Percentiles rank a stretch among this genome's conserved stretches.
These are phyloP conservation scores for Cytospora schulzeri DNA, from an alignment of 2,329 filamentous ascomycete species.

Conservation along the genomic window DNA sequence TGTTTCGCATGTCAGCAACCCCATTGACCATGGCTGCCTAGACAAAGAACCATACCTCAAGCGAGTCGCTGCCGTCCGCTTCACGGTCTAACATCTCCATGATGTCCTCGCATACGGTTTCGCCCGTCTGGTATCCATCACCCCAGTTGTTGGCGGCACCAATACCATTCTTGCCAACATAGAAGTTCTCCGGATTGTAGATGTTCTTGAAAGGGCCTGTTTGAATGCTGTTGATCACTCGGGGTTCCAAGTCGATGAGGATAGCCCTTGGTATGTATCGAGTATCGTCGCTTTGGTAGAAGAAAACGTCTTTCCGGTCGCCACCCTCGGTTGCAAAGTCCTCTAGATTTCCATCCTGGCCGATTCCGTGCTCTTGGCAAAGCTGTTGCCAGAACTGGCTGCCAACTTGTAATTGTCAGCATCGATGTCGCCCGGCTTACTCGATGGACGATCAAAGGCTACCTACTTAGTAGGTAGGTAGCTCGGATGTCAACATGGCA, in stretches of 20 bases:
- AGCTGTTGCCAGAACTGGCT: slow-evolving; percentile 99
- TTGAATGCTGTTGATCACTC: slow-evolving; percentile 92
- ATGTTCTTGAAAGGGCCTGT: slow-evolving; percentile 95
- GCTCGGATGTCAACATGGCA: slow-evolving; percentile 9
- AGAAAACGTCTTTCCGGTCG: slow-evolving; percentile 98
- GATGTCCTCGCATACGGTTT: slow-evolving; percentile 91
- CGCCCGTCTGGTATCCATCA: slow-evolving; percentile 90
- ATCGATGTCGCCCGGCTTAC: neutral
- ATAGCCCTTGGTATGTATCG: slow-evolving; percentile 97
- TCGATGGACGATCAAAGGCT: slow-evolving; percentile 30
- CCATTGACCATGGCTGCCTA: neutral
- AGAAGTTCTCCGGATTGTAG: slow-evolving; percentile 99
- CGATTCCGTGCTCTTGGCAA: slow-evolving; percentile 97
- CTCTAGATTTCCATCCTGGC: slow-evolving; percentile 93
- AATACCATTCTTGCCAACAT: slow-evolving; percentile 88
- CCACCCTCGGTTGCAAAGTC: slow-evolving; percentile 97
- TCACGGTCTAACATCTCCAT: slow-evolving; percentile 99
- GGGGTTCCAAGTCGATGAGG: slow-evolving; percentile 89
- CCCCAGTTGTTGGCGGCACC: slow-evolving; percentile 99
- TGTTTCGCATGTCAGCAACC: slow-evolving; percentile 39
- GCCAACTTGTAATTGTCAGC: slow-evolving; percentile 66
- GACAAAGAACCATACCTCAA: slow-evolving; percentile 64
- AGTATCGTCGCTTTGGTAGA: slow-evolving; percentile 99
- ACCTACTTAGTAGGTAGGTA: no score
- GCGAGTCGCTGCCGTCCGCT: slow-evolving; percentile 94